phyloP scores from a whole-genome alignment of 2,329 filamentous ascomycete species.

The Aspergillus quadricinctus region DNA sequence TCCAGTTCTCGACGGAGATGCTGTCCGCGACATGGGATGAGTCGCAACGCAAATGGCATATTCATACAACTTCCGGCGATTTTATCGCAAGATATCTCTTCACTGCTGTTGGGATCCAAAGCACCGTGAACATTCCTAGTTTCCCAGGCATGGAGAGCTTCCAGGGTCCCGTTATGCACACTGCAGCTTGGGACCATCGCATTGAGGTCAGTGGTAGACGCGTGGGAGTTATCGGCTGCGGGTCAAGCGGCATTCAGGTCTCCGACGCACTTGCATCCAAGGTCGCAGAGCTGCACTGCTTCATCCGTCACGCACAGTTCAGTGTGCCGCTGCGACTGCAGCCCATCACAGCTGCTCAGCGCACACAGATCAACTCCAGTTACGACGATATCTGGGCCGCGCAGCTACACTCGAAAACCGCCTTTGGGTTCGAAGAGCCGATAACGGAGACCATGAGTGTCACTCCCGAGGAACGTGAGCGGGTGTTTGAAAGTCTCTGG shows the following conservation, averaged over 20 bases:
- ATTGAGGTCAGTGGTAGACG: slow-evolving; percentile 42
- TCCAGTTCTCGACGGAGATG: slow-evolving; percentile 18
- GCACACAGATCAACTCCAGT: slow-evolving; percentile 10
- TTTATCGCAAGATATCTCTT: slow-evolving; percentile 11
- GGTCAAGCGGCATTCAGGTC: slow-evolving; percentile 25
- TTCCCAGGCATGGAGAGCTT: slow-evolving; percentile 50
- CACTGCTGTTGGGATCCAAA: slow-evolving; percentile 12
- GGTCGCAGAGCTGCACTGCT: slow-evolving; percentile 25
- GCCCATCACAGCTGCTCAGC: slow-evolving; percentile 22
- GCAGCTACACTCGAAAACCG: not conserved
- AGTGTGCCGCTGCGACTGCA: slow-evolving; percentile 29
- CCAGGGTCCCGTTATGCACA: slow-evolving; percentile 50
- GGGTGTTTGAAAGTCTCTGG: slow-evolving; percentile 9
- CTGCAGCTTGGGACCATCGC: slow-evolving; percentile 48
- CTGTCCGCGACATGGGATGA: slow-evolving; percentile 8
- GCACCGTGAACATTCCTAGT: slow-evolving; percentile 48
- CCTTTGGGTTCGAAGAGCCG: slow-evolving; percentile 9
- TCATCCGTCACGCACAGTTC: slow-evolving; percentile 37
- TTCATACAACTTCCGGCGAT: slow-evolving; percentile 3
- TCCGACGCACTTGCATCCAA: slow-evolving; percentile 22
- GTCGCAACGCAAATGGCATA: slow-evolving; percentile 9
- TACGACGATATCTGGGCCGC: slow-evolving; percentile 8
- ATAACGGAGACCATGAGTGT: not conserved
- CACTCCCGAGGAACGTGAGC: slow-evolving; percentile 5
- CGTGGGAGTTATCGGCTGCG: slow-evolving; percentile 46